phyloP scores from a whole-genome alignment of 352 stramenopile species.

The Nothophytophthora sp. region DNA sequence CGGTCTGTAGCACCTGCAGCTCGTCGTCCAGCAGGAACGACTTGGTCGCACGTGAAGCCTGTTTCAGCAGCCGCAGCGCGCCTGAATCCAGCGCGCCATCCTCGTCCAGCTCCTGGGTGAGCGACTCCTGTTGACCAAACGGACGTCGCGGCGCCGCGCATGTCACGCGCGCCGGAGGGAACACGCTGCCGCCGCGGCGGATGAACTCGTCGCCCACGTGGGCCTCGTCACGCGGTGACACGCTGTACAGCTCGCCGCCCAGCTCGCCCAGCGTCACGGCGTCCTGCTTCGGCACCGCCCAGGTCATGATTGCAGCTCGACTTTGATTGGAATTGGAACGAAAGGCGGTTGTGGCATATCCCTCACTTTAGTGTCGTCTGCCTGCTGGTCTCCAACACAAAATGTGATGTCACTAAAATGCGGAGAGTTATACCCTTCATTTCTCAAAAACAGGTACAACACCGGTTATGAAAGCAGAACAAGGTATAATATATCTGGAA shows the following conservation, averaged over 20 bases:
- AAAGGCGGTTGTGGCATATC: too few species aligned
- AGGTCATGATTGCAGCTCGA: conserved; percentile 40
- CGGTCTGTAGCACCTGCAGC: conserved; percentile 42
- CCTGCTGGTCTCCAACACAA: too few species aligned
- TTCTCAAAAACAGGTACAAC: too few species aligned
- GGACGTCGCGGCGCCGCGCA: conserved; percentile 53
- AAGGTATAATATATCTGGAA: background rate
- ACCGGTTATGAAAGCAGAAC: too few species aligned
- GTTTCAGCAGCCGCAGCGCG: conserved; percentile 45
- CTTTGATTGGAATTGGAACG: conserved; percentile 2
- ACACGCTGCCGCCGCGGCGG: conserved; percentile 53
- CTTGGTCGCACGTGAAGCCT: conserved; percentile 14
- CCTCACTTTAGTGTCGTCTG: too few species aligned
- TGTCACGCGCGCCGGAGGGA: conserved; percentile 53
- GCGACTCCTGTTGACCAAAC: conserved; percentile 59
- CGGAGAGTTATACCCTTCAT: background rate
- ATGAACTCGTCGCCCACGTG: conserved; percentile 71
- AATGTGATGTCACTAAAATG: conserved; percentile 7
- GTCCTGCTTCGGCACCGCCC: conserved; percentile 58
- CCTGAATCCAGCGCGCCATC: conserved; percentile 41
- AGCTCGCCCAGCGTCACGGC: conserved; percentile 81
- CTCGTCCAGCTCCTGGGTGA: conserved; percentile 52
- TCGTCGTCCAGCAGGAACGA: conserved; percentile 70
- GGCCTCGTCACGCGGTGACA: conserved; percentile 52
- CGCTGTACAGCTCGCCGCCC: conserved; percentile 71